Evolutionary conservation across 2,329 filamentous ascomycete genomes (phyloP).

Genomic region (Phialophora expanda): DNA sequence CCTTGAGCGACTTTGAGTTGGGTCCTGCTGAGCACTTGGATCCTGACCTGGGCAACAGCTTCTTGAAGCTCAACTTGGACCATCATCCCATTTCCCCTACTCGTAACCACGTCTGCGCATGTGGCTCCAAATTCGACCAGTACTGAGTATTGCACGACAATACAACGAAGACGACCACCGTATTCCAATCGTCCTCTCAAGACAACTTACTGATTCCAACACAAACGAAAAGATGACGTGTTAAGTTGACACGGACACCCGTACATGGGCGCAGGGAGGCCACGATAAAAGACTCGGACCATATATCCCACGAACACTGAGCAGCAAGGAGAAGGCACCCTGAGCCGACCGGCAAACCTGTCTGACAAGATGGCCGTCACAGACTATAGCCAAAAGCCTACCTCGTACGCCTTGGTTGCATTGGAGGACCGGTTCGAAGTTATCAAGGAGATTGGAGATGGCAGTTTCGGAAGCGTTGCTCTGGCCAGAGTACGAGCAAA

Average conservation of each 20-base stretch:
- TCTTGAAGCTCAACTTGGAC: conserved; percentile 27
- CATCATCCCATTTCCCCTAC: conserved; percentile 26
- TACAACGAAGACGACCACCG: not conserved
- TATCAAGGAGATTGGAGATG: conserved; percentile 97
- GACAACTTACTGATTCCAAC: conserved; percentile 9
- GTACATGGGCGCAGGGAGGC: conserved; percentile 26
- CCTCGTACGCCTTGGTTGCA: conserved; percentile 61
- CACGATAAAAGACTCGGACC: conserved; percentile 5
- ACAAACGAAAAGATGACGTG: conserved; percentile 31
- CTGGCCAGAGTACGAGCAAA: conserved; percentile 89
- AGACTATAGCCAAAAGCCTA: conserved; percentile 73
- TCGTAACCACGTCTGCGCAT: conserved; percentile 16
- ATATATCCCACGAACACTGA: conserved; percentile 7
- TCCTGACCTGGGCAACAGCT: conserved; percentile 31
- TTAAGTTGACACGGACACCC: conserved; percentile 21
- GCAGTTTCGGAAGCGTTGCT: conserved; percentile 95
- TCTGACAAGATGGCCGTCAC: conserved; percentile 74
- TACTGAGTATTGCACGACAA: conserved; percentile 11
- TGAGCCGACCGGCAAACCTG: not conserved
- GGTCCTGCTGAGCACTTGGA: conserved; percentile 19
- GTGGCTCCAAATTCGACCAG: conserved; percentile 1
- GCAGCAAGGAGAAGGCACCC: not conserved
- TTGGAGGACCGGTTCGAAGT: conserved; percentile 96
- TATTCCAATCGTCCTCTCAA: not conserved
- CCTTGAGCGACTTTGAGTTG: conserved; percentile 35